Evolutionary conservation across 257 asterid genomes (phyloP), one percentile per base, ranked within the genome.

Genomic region (Jasminum sambac): DNA sequence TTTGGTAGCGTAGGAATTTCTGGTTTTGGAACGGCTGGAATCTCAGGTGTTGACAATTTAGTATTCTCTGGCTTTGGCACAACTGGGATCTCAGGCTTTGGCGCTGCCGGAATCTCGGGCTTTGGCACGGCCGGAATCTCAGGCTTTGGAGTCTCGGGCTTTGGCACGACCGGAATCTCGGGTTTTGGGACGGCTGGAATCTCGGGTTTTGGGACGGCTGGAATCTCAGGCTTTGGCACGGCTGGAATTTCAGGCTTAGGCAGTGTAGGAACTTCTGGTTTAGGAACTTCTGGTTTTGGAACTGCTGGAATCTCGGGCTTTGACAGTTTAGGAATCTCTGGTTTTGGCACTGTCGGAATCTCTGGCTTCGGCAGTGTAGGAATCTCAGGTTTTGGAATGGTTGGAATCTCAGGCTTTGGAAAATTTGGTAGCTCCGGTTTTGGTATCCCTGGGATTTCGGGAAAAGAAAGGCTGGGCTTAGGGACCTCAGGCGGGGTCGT

Each of bases 31-130:
- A 37, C 23, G 12, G 41, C 23, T 0, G 63, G 40, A 7, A 26
- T 1, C 14, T 57, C 24, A 0, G 61, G 63, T 13, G 40, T 14
- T 13, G 63, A 39, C 1, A 57, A 5, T 25, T 10, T 6, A 2
- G 73, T 57, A 0, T 4, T 5, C 21, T 59, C 44, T 0, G 72
- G 66, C 19, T 70, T 80, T 8, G 82, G 73, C 10, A 72, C 3
- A 11, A 67, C 48, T 7, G 82, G 80, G 0, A 67, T 4, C 19
- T 79, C 70, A 1, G 61, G 69, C 25, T 71, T 78, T 16, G 78
- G 74, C 5, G 61, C 11, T 2, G 21, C 17, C 2, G 26, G 60
- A 19, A 73, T 6, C 16, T 68, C n/a, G 0, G 81, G 81, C 12
- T 63, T 57, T 1, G 77, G 77, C 21, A 76, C 6, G 44, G 23